A percentile compares a stretch with the other conserved stretches of the same genome.
These are phyloP conservation scores for Lithospermum erythrorhizon DNA, from an alignment of 257 asterid genomes.

Conservation along the genomic window DNA sequence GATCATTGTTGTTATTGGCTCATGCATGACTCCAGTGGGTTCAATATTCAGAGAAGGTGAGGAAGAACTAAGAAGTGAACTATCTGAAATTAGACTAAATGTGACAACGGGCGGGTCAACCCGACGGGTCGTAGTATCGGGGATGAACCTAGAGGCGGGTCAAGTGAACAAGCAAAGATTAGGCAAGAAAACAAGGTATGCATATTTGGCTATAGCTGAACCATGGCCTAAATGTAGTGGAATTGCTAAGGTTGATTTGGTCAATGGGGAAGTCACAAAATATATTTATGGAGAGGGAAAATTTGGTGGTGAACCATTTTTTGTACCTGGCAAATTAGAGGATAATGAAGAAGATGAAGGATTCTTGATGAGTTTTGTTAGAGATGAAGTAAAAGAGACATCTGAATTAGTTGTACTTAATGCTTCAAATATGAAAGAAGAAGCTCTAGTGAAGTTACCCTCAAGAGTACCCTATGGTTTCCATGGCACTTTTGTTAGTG, in stretches of 20 bases:
- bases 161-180: conserved; percentile 27
- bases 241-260: conserved; percentile 44
- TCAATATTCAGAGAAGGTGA: conserved; percentile 23
- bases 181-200: conserved; percentile 28
- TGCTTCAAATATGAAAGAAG: conserved; percentile 41
- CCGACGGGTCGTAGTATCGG: conserved; percentile 26
- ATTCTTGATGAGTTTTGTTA: conserved; percentile 31
- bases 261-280: conserved; percentile 25
- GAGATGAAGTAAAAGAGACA: conserved; percentile 31
- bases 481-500: conserved; percentile 51
- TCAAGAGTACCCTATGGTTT: conserved; percentile 61
- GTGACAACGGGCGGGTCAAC: conserved; percentile 24
- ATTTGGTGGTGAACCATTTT: conserved; percentile 50
- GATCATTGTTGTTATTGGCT: conserved; percentile 24
- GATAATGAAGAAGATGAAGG: conserved; percentile 37
- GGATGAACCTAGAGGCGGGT: conserved; percentile 43
- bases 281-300: conserved; percentile 23
- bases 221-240: conserved; percentile 70
- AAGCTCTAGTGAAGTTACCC: conserved; percentile 34
- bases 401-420: conserved; percentile 40
- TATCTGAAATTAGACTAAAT: conserved; percentile 32
- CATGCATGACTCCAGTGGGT: conserved; percentile 41
- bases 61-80: conserved; percentile 10
- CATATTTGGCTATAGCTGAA: conserved; percentile 48
- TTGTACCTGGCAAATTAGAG: conserved; percentile 12